phyloP scores from a whole-genome alignment of 306 rosid species.

The Spatholobus suberectus region DNA sequence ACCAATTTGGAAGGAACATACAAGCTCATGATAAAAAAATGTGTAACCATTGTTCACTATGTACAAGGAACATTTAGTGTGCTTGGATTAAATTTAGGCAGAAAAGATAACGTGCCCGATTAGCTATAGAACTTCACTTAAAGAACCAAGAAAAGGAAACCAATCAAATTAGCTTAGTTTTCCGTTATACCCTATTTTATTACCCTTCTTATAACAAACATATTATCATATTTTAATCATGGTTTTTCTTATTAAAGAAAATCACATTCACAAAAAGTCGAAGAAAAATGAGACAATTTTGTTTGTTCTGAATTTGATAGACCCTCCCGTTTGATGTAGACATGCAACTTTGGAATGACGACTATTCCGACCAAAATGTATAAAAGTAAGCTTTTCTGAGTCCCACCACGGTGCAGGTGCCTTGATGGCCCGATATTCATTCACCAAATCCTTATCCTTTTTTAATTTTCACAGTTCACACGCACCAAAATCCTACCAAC shows the following conservation, averaged over 20 bases:
- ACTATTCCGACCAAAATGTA: constrained; percentile 43
- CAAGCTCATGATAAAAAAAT: constrained; percentile 8
- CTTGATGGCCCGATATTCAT: neutral
- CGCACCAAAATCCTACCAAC: constrained; percentile 32
- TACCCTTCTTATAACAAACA: neutral
- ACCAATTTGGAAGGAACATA: constrained; percentile 6
- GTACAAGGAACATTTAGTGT: neutral
- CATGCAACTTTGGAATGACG: constrained; percentile 8
- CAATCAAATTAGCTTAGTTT: constrained; percentile 13
- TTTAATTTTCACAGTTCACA: neutral
- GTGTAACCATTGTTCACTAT: neutral
- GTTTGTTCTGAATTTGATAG: constrained; percentile 9
- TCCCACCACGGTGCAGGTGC: neutral
- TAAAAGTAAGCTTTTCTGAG: neutral
- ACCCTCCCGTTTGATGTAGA: neutral
- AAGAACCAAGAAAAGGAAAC: neutral
- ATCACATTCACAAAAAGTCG: neutral
- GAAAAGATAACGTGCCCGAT: neutral
- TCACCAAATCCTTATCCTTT: neutral
- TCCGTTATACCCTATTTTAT: neutral
- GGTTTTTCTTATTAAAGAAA: neutral
- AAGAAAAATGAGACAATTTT: neutral
- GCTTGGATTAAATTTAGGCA: neutral
- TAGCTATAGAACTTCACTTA: constrained; percentile 8
- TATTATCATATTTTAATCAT: neutral